These are phyloP conservation scores for Stemphylium beticola DNA, from an alignment of 2,329 filamentous ascomycete species.

Conservation along the genomic window DNA sequence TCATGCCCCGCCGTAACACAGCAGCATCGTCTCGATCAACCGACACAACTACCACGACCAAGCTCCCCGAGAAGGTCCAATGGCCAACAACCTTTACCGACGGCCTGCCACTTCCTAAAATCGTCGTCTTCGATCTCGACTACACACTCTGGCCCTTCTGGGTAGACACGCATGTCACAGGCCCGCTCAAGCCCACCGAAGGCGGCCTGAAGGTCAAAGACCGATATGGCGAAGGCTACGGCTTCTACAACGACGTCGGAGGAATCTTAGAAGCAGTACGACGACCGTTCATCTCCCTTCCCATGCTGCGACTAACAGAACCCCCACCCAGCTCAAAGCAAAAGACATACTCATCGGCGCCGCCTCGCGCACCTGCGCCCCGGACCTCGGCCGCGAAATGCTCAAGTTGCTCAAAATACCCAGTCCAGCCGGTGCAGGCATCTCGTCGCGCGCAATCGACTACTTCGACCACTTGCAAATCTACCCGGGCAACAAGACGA, in stretches of 20 bases:
- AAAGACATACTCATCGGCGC: constrained; percentile 68
- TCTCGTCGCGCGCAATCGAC: constrained; percentile 51
- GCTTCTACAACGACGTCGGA: constrained; percentile 56
- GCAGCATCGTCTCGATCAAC: neutral
- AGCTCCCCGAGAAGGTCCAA: constrained; percentile 43
- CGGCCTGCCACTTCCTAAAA: constrained; percentile 74
- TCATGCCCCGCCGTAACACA: constrained; percentile 41
- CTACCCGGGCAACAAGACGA: constrained; percentile 79
- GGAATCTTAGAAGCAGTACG: constrained; percentile 49
- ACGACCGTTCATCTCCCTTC: neutral
- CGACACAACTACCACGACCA: constrained; percentile 39
- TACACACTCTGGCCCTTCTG: constrained; percentile 99
- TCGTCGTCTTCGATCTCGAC: constrained; percentile 94
- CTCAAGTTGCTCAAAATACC: constrained; percentile 73
- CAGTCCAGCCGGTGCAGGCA: constrained; percentile 62
- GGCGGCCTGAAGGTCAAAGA: constrained; percentile 59
- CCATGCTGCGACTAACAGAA: neutral
- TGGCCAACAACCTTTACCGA: constrained; percentile 66
- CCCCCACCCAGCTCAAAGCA: constrained; percentile 46
- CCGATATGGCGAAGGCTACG: constrained; percentile 53
- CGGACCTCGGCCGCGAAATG: constrained; percentile 80
- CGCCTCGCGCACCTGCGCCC: constrained; percentile 81
- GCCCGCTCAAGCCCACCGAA: constrained; percentile 66
- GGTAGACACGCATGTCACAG: constrained; percentile 89
- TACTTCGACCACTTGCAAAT: constrained; percentile 66